Conservation (phyloP, 192 early-diverging fungal species). For the Haplosporangium gracile region DNA sequence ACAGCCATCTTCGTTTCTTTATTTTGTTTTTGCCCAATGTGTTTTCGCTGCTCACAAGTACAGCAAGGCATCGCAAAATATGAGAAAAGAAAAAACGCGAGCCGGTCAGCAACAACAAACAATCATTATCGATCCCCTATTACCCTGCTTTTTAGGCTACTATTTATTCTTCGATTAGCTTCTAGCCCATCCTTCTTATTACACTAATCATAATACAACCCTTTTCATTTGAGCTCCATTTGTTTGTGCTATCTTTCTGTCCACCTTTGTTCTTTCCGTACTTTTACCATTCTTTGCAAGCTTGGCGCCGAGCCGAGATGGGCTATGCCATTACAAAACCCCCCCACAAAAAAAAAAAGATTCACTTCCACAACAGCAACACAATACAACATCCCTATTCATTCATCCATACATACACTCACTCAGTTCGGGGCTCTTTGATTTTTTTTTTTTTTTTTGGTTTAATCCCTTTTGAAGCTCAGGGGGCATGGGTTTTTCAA, state of each 20-base stretch:
- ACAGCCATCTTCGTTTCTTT: neutral
- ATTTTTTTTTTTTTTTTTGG: neutral
- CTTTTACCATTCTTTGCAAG: neutral
- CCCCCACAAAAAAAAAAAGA: neutral
- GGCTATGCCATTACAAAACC: neutral
- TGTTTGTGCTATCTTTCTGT: neutral
- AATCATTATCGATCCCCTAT: neutral
- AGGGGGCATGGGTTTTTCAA: neutral
- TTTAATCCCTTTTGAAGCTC: neutral
- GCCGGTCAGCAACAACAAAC: neutral
- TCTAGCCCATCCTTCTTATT: neutral
- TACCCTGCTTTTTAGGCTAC: neutral
- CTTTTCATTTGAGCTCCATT: neutral
- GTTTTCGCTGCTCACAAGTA: slow-evolving; percentile 1
- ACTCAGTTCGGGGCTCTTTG: neutral
- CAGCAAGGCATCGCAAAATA: neutral
- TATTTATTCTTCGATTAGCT: neutral
- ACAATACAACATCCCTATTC: no score
- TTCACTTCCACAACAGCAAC: neutral
- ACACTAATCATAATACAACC: neutral
- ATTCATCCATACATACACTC: neutral
- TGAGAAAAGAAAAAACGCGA: neutral
- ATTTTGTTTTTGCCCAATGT: neutral
- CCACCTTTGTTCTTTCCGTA: neutral
- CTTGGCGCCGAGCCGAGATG: slow-evolving; percentile 3